phyloP scores from a whole-genome alignment of 805 yeast genomes.

The Blastobotrys mokoenaii region DNA sequence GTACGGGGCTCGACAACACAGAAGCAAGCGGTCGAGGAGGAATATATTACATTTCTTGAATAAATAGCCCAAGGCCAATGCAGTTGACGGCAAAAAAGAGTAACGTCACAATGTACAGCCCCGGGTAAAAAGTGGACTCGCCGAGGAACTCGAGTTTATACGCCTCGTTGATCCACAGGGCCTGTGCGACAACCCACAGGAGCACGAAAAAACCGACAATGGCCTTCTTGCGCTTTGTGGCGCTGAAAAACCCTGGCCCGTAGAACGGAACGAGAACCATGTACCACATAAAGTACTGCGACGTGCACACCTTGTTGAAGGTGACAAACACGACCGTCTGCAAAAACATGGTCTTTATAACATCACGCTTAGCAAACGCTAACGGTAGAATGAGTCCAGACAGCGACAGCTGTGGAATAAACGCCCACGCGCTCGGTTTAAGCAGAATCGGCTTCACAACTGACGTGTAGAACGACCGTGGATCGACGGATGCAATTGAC shows the following conservation, averaged over 20 bases:
- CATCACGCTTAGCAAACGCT: slow-evolving; percentile 33
- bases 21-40: no score
- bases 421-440: slow-evolving; percentile 53
- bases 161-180: slow-evolving; percentile 69
- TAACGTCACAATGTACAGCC: slow-evolving; percentile 46
- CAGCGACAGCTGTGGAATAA: slow-evolving; percentile 70
- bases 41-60: slow-evolving; percentile 33
- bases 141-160: slow-evolving; percentile 79
- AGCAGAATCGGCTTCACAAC: slow-evolving; percentile 47
- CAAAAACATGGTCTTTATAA: slow-evolving; percentile 53
- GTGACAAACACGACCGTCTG: slow-evolving; percentile 75
- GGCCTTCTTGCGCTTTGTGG: neutral
- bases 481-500: slow-evolving; percentile 59
- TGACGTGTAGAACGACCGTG: slow-evolving; percentile 21
- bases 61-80: slow-evolving; percentile 49
- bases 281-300: slow-evolving; percentile 96
- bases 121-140: slow-evolving; percentile 49
- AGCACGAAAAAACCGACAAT: slow-evolving; percentile 21
- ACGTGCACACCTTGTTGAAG: slow-evolving; percentile 78
- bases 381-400: slow-evolving; percentile 54
- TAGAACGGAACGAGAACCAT: slow-evolving; percentile 74
- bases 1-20: no score
- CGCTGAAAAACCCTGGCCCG: slow-evolving; percentile 4
- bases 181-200: slow-evolving; percentile 69
- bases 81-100: slow-evolving; percentile 56